Base-by-base conservation (phyloP, 768 basidiomycete species). In the Termitomyces sp. region DNA sequence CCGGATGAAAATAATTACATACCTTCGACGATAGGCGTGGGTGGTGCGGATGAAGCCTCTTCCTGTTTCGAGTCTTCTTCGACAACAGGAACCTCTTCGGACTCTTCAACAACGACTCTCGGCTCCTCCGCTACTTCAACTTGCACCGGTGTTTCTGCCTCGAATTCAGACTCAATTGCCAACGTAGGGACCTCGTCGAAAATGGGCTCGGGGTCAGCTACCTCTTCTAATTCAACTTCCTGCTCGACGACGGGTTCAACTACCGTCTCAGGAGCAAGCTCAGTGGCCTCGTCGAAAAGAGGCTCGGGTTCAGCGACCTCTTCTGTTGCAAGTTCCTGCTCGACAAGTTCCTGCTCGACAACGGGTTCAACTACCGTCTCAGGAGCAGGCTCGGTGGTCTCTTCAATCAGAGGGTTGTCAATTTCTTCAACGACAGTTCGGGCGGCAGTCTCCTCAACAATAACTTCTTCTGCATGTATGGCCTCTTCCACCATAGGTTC, bases 401-500 rank as follows among this genome's bases (percentile, higher is more conserved):
- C 9, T 16, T 39, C 22, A 16, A 38, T 5, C 10, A 43, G 4
- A 3, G 48, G 35, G n/a, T n/a, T n/a, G n/a, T n/a, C n/a, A n/a
- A n/a, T n/a, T 22, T 47, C 54, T n/a, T 61, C 60, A 20, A 56
- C 52, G 23, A 56, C 64, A 27, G 42, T 54, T 36, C 41, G 43
- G 13, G 57, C 38, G 29, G 52, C n/a, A 49, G 35, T 13, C 35
- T 11, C 25, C 27, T 27, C 44, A 22, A 10, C 44, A 3, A 18
- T 12, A 42, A 23, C 54, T n/a, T 61, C 60, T 15, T 53, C 52
- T 15, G 56, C 64, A 27, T 46, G 42, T 10, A 56, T 33, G 25
- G 50, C 38, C 25, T 56, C 66, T 31, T 60, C 59, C 22, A 40
- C 52, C 5, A 39, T 43, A 46, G 52, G 43, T 41, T 22, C 43